phyloP scores from a whole-genome alignment of 805 yeast species.

The Yarrowia sp. region DNA sequence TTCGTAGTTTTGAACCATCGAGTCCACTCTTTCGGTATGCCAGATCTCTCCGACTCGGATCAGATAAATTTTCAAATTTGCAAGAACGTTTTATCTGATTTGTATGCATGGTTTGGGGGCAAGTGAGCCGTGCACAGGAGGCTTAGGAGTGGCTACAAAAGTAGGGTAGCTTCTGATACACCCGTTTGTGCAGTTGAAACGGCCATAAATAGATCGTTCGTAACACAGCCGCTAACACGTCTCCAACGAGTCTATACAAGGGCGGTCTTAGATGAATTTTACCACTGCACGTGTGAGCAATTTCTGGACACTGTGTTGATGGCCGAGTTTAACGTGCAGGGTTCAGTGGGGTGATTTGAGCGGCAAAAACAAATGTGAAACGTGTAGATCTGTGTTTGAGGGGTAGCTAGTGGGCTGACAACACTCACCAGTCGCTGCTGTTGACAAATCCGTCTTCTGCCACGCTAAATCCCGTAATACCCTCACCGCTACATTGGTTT shows the following conservation, averaged over 20 bases:
- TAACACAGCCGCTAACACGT: background rate
- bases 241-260: slow-evolving; percentile 1
- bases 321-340: slow-evolving; percentile 17
- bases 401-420: background rate
- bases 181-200: no score
- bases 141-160: background rate
- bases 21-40: no score
- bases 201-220: background rate
- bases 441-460: no score
- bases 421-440: no score
- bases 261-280: slow-evolving; percentile 24
- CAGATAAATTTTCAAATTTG: slow-evolving; percentile 15
- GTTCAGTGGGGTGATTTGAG: slow-evolving; percentile 30
- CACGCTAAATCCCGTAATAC: no score
- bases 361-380: slow-evolving; percentile 12
- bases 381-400: background rate
- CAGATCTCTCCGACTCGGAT: slow-evolving; percentile 8
- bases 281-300: slow-evolving; percentile 34
- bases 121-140: slow-evolving; percentile 20
- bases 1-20: no score
- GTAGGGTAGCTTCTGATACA: background rate
- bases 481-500: background rate
- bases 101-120: slow-evolving; percentile 37
- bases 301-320: slow-evolving; percentile 4
- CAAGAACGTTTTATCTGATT: slow-evolving; percentile 14